Percentiles rank a stretch among this genome's conserved stretches.
phyloP scores from a whole-genome alignment of 768 basidiomycete species.

The Xanthoconium purpureum region DNA sequence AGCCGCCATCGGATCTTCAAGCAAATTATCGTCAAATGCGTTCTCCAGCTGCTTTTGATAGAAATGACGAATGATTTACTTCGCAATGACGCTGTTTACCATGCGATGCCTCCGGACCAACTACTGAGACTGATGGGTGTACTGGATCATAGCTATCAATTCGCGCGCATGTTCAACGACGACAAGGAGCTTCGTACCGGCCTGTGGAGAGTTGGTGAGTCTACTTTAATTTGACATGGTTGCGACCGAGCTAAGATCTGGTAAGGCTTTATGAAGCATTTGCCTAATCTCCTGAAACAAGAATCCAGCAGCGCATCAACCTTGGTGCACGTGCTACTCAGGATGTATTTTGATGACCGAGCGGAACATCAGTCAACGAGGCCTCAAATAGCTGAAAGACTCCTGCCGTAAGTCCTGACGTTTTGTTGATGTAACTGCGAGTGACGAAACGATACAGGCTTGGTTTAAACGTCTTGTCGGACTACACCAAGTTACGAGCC shows the following conservation, averaged over 20 bases:
- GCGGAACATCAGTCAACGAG: slow-evolving; percentile 81
- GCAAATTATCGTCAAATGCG: slow-evolving; percentile 99
- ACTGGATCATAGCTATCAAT: slow-evolving; percentile 95
- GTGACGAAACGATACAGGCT: slow-evolving; percentile 49
- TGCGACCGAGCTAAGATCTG: slow-evolving; percentile 1
- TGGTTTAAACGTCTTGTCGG: slow-evolving; percentile 81
- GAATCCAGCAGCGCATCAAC: slow-evolving; percentile 97
- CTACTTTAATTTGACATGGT: background rate
- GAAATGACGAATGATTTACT: slow-evolving; percentile 96
- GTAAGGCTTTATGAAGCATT: slow-evolving; percentile 97
- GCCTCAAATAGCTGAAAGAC: slow-evolving; percentile 71
- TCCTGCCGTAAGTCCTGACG: slow-evolving; percentile 55
- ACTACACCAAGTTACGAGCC: slow-evolving; percentile 84
- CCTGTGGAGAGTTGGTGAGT: slow-evolving; percentile 98
- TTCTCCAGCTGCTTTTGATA: slow-evolving; percentile 91
- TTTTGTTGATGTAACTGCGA: background rate
- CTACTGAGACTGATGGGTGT: slow-evolving; percentile 92
- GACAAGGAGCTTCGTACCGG: slow-evolving; percentile 96
- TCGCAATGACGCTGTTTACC: slow-evolving; percentile 88
- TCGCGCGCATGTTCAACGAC: slow-evolving; percentile 96
- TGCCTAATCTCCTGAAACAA: slow-evolving; percentile 96
- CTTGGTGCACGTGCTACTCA: slow-evolving; percentile 83
- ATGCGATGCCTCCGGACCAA: slow-evolving; percentile 91
- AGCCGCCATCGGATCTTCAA: slow-evolving; percentile 89
- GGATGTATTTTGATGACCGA: slow-evolving; percentile 94